phyloP scores from a whole-genome alignment of 2,329 filamentous ascomycete species.

The Colletotrichum godetiae region DNA sequence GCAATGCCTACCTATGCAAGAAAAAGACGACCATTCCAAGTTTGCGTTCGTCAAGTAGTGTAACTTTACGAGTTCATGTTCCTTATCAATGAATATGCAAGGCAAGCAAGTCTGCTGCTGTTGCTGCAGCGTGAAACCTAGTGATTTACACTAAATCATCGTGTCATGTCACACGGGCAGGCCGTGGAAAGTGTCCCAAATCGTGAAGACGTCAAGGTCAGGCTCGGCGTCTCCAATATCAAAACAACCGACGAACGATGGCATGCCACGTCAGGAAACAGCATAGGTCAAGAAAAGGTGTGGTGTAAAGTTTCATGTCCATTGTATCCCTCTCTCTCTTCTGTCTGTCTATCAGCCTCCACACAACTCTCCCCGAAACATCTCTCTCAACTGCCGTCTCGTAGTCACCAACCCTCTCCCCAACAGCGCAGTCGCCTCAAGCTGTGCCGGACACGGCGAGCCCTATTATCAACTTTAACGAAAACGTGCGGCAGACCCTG shows the following conservation, averaged over 20 bases:
- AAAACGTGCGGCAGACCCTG: slow-evolving; percentile 40
- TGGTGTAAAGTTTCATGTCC: slow-evolving; percentile 34
- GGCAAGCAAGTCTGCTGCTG: neutral
- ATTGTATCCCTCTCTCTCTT: slow-evolving; percentile 33
- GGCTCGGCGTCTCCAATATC: neutral
- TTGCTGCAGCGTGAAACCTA: neutral
- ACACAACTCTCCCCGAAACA: slow-evolving; percentile 29
- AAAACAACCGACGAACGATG: neutral
- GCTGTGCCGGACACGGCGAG: slow-evolving; percentile 27
- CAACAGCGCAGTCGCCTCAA: slow-evolving; percentile 31
- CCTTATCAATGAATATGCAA: no score
- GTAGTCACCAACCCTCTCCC: slow-evolving; percentile 4
- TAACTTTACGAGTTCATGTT: no score
- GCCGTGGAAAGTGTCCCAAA: neutral
- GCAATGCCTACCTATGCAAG: no score
- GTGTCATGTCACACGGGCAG: neutral
- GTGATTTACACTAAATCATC: neutral
- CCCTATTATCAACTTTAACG: slow-evolving; percentile 37
- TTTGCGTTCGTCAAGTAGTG: no score
- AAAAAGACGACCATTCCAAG: no score
- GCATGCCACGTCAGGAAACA: neutral
- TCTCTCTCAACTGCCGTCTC: slow-evolving; percentile 1
- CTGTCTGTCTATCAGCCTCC: slow-evolving; percentile 35
- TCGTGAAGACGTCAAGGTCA: neutral
- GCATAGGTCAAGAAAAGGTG: neutral